Base-by-base conservation (phyloP, 202 grass and related monocot species). In the Brachypodium distachyon region DNA sequence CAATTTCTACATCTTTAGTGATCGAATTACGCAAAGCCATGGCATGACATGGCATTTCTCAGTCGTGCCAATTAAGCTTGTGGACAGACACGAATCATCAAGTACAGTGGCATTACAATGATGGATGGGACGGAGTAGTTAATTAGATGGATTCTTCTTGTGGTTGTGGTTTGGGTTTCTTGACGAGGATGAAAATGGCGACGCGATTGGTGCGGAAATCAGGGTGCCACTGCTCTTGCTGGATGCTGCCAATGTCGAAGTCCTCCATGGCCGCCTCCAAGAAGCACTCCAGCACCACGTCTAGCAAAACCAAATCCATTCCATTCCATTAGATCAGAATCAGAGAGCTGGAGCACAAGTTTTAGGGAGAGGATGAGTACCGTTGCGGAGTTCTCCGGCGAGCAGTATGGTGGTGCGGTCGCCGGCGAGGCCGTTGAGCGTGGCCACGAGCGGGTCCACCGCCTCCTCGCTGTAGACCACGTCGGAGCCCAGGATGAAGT, bases 401-500 rank as follows among this genome's bases (percentile, higher is more conserved):
- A 98, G 79, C 16, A 98, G 77, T 49, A 98, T 82, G 13, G 95
- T 90, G 26, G 95, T 94, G 59, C 85, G 59, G 2, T 56, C 51
- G 16, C 82, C 85, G 38, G 87, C 84, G 21, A 98, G 83, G 1
- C 86, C 82, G 22, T 71, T 78, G 19, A 98, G 75, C 21, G 91
- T 97, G 9, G 48, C 32, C 29, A 90, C 72, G 61, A 94, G 80
- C 74, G 92, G 89, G 64, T 87, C 74, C 0, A 98, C 87, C 12
- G 82, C 95, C 69, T 81, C 86, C 88, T 98, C 91, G n/a, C 83
- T 92, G 83, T 98, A 94, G 18, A 98, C 83, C 28, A 98, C 85
- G 26, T 98, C 91, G 0, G 87, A 97, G 60, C 95, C 95, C n/a
- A 98, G 78, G 67, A 98, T 80, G 88, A 71, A 70, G 65, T 81